These are phyloP conservation scores for Atkinsonella hypoxylon DNA, from an alignment of 2,329 filamentous ascomycete genomes.

Conservation along the genomic window DNA sequence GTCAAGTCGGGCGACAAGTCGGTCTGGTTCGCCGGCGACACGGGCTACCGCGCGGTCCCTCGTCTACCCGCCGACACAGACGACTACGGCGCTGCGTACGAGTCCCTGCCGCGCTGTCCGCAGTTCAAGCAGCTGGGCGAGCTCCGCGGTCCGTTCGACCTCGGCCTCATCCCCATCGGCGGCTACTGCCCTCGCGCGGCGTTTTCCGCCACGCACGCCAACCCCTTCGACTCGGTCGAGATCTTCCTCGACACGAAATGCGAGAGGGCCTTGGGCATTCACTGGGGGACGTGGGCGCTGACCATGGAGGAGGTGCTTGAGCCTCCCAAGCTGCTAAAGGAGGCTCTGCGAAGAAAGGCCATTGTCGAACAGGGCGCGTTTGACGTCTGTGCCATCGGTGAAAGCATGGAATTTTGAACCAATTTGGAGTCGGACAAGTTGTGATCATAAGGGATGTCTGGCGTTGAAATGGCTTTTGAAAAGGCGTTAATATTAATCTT, in stretches of 20 bases:
- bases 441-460: background rate
- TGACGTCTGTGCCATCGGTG: slow-evolving; percentile 74
- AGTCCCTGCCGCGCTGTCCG: slow-evolving; percentile 60
- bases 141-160: slow-evolving; percentile 72
- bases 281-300: slow-evolving; percentile 86
- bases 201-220: slow-evolving; percentile 74
- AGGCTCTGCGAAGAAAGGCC: slow-evolving; percentile 57
- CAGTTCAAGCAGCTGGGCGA: slow-evolving; percentile 77
- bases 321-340: slow-evolving; percentile 59
- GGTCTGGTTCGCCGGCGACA: slow-evolving; percentile 86
- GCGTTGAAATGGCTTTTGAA: background rate
- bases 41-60: slow-evolving; percentile 74
- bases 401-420: slow-evolving; percentile 59
- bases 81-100: slow-evolving; percentile 58
- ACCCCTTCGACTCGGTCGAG: slow-evolving; percentile 77
- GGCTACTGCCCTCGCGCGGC: slow-evolving; percentile 65
- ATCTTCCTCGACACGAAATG: slow-evolving; percentile 81
- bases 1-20: slow-evolving; percentile 61
- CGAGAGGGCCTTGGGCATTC: slow-evolving; percentile 68
- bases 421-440: no score
- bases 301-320: slow-evolving; percentile 78
- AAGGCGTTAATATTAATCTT: background rate
- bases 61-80: slow-evolving; percentile 47
- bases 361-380: slow-evolving; percentile 63
- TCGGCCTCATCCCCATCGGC: slow-evolving; percentile 87